Base-by-base conservation (phyloP, 2,329 filamentous ascomycete genomes). In the Hypoxylon sp. region DNA sequence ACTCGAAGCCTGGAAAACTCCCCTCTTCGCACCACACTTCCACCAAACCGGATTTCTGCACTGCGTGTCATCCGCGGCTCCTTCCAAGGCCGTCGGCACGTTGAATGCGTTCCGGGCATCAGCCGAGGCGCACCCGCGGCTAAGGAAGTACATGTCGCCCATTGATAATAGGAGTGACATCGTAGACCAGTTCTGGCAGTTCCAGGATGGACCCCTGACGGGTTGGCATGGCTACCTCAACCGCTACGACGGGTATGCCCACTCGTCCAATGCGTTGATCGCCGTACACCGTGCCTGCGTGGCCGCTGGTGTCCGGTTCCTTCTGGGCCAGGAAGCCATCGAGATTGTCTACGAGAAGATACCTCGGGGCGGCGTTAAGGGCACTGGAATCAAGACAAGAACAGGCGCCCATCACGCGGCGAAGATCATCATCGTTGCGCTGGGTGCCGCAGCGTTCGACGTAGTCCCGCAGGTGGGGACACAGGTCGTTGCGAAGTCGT, bases 201-300 rank as follows among this genome's bases (percentile, higher is more conserved):
- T 58, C 6, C 28, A 30, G 23, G 53, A 28, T n/a, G 53, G 53
- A 21, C 19, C 53, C 6, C 41, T 48, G 13, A 21, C 46, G 13
- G 61, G 53, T 14, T 63, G 61, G 61, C 23, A 48, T 1, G 61
- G 61, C 2, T 63, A 63, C 9, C 53, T 63, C 30, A 63, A 63
- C 36, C 34, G 36, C 14, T 43, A 43, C 3, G 51, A 41, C 14
- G 61, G 61, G 1, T 63, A 63, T 14, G 55, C 48, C 38, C 61
- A 63, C 32, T 63, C 61, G 10, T 46, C 53, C 7, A 23, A 63
- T 17, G 61, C 61, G 5, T 36, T 36, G 17, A 59, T 25, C 10
- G 61, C 53, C 6, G 52, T 63, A 5, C 41, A 59, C 1, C 21
- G 32, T 17, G 61, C 53, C 21, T 59, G 34, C 11, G 48, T 59